Evolutionary conservation across 2,329 filamentous ascomycete genomes (phyloP), one percentile per base, ranked within the genome.

Genomic region (Dactylella cylindrospora): DNA sequence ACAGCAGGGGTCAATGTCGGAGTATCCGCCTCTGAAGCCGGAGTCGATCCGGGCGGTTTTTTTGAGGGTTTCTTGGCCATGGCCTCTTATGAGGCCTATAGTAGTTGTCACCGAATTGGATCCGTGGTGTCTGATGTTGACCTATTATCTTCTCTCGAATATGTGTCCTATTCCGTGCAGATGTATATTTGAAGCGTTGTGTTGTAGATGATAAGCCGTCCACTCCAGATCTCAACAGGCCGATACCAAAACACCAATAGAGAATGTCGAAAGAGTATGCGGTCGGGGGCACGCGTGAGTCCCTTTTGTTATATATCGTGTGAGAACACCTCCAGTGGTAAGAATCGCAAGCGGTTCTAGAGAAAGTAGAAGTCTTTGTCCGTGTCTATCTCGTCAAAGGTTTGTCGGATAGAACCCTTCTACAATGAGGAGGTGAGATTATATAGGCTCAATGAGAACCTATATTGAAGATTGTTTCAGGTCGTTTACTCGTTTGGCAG

Each of bases 351-450:
- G n/a, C n/a, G n/a, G 15, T 32, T 35, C n/a, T 29, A 53, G 38
- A 53, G n/a, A n/a, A n/a, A n/a, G 57, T 47, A 62, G 57, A 62
- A 62, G 57, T 62, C 57, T 62, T 62, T 62, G 49, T 54, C 33
- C 57, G 57, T 62, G 57, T 62, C 57, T 62, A 62, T 62, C 57
- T 31, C 26, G 41, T 36, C n/a, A n/a, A n/a, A n/a, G 54, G 47
- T 61, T 33, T 45, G 29, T 39, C 40, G 46, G 57, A 62, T 62
- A 62, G 57, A 62, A 62, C 57, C 57, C 57, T 62, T 62, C 57
- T 62, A 22, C 57, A 47, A 47, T 36, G 20, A 29, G 22, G 39
- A 43, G 39, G 39, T 12, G 39, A 29, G 36, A 23, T n/a, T n/a
- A n/a, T n/a, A n/a, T n/a, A n/a, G n/a, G n/a, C n/a, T n/a, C n/a